Percentiles rank a stretch among this genome's conserved stretches.
These are phyloP conservation scores for Trichophyton mentagrophytes DNA, from an alignment of 2,329 filamentous ascomycete species.

Conservation along the genomic window DNA sequence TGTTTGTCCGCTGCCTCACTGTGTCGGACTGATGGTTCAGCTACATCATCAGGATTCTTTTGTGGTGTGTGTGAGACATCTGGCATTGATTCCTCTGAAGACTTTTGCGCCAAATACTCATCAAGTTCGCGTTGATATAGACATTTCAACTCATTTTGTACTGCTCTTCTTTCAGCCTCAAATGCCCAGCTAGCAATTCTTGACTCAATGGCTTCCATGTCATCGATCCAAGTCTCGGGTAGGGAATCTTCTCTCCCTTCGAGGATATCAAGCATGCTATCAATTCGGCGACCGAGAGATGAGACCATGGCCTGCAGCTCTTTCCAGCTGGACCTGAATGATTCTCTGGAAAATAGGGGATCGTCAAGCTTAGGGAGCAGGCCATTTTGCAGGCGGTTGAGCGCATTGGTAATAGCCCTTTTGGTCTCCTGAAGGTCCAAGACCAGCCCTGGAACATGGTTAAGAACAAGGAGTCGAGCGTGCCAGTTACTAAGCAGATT, in stretches of 20 bases:
- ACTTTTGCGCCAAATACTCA: neutral
- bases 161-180: slow-evolving; percentile 60
- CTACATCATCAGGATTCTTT: neutral
- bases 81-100: neutral
- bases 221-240: slow-evolving; percentile 76
- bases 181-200: slow-evolving; percentile 71
- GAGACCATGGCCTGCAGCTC: slow-evolving; percentile 58
- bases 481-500: slow-evolving; percentile 67
- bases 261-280: slow-evolving; percentile 73
- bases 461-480: slow-evolving; percentile 60
- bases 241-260: slow-evolving; percentile 75
- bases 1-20: neutral
- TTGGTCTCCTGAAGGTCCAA: slow-evolving; percentile 42
- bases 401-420: slow-evolving; percentile 23
- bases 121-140: neutral
- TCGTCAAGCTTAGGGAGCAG: slow-evolving; percentile 19
- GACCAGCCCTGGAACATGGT: slow-evolving; percentile 58
- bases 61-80: neutral
- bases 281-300: slow-evolving; percentile 58
- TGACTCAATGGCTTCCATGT: slow-evolving; percentile 66
- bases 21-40: neutral
- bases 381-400: slow-evolving; percentile 19
- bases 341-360: slow-evolving; percentile 21
- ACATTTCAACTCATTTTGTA: slow-evolving; percentile 44
- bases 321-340: slow-evolving; percentile 34